Percentiles rank a stretch among this genome's conserved stretches.
These are phyloP conservation scores for Cyberlindnera nakhonratchasimensis DNA, from an alignment of 805 yeast species.

Conservation along the genomic window DNA sequence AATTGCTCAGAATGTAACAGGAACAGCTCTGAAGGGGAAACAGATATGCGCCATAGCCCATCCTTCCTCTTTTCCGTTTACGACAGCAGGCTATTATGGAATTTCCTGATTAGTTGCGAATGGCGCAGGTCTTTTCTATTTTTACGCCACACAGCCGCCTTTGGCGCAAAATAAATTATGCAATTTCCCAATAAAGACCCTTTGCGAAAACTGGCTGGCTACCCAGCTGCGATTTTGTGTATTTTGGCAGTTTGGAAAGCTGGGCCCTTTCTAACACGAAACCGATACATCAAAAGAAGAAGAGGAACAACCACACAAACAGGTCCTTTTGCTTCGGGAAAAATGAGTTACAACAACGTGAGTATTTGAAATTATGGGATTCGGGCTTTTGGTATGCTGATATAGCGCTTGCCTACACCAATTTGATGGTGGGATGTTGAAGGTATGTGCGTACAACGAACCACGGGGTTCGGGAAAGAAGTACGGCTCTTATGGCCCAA, in stretches of 20 bases:
- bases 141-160: slow-evolving; percentile 1
- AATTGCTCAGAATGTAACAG: no score
- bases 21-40: no score
- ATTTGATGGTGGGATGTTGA: no score
- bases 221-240: slow-evolving; percentile 1
- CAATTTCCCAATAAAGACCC: neutral
- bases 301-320: no score
- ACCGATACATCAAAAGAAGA: neutral
- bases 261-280: no score
- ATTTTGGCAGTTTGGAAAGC: neutral
- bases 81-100: neutral
- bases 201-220: neutral
- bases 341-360: slow-evolving; percentile 18
- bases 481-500: no score
- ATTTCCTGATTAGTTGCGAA: neutral
- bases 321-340: no score
- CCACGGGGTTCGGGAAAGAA: no score
- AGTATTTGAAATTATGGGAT: neutral
- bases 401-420: neutral
- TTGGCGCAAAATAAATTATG: neutral
- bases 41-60: neutral
- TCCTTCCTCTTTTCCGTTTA: neutral
- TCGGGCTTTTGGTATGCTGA: neutral
- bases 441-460: no score
- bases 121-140: neutral